These are phyloP conservation scores for Musa beccarii DNA, from an alignment of 176 grass and related monocot genomes.

Conservation along the genomic window DNA sequence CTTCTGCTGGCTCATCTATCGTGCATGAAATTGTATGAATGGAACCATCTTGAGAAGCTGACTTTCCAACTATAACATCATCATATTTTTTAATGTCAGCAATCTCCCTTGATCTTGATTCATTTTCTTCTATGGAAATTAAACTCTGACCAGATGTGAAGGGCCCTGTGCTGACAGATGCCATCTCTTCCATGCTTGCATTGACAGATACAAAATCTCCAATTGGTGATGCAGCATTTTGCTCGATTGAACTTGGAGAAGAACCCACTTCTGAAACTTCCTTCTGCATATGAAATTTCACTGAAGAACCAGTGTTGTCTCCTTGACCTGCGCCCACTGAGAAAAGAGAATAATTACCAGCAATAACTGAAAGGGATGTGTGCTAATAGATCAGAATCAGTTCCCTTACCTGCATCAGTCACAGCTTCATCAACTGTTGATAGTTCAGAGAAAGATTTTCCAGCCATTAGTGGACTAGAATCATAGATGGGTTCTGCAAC, in stretches of 20 bases:
- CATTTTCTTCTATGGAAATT: not conserved
- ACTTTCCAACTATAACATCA: constrained; percentile 17
- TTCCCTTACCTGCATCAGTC: constrained; percentile 1
- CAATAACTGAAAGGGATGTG: not conserved
- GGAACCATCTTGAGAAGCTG: not conserved
- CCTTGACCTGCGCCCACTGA: not conserved
- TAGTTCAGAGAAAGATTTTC: not conserved
- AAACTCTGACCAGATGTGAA: not conserved
- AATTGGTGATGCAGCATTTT: not conserved
- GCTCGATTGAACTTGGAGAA: constrained; percentile 1
- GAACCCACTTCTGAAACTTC: not conserved
- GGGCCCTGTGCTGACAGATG: not conserved
- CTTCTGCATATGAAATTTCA: not conserved
- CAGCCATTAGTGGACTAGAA: not conserved
- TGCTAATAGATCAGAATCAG: not conserved
- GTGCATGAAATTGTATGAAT: not conserved
- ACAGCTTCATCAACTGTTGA: constrained; percentile 13
- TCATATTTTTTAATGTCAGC: not conserved
- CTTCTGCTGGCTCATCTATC: not conserved
- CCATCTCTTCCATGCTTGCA: not conserved
- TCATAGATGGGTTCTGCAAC: constrained; percentile 3
- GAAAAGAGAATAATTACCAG: not conserved
- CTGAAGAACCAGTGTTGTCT: not conserved
- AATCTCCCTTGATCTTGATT: constrained; percentile 22
- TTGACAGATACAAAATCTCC: not conserved